Percentiles rank a stretch among this genome's conserved stretches.
These are phyloP conservation scores for Aspergillus novoparasiticus DNA, from an alignment of 2,329 filamentous ascomycete genomes.

Conservation along the genomic window DNA sequence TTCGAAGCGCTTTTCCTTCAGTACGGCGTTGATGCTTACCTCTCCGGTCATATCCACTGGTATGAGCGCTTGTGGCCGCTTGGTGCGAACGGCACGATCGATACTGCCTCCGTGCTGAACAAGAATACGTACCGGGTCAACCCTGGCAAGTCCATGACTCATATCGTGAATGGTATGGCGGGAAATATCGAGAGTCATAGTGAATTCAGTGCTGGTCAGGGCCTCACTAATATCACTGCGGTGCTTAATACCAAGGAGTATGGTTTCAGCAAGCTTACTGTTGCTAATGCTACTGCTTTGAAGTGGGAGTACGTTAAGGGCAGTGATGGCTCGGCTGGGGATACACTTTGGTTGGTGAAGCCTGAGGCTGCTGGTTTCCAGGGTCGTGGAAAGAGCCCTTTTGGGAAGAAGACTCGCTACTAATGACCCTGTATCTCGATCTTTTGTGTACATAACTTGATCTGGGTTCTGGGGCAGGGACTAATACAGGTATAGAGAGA, in stretches of 20 bases:
- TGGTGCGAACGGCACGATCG: constrained; percentile 44
- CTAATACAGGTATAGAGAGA: no score
- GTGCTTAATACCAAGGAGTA: constrained; percentile 51
- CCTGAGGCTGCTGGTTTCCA: no score
- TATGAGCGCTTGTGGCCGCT: constrained; percentile 49
- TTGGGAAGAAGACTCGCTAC: no score
- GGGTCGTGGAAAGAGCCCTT: no score
- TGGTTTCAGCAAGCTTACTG: constrained; percentile 52
- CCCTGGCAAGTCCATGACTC: constrained; percentile 52
- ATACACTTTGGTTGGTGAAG: no score
- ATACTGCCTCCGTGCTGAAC: constrained; percentile 45
- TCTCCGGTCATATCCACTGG: constrained; percentile 52
- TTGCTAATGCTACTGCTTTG: constrained; percentile 44
- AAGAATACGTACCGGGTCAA: constrained; percentile 54
- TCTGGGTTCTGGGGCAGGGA: no score
- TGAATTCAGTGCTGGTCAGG: constrained; percentile 38
- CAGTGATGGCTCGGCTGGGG: constrained; percentile 28
- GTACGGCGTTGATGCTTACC: constrained; percentile 51
- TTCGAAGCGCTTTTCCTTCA: constrained; percentile 51
- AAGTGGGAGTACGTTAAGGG: constrained; percentile 53
- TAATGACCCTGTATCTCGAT: no score
- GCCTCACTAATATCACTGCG: constrained; percentile 46
- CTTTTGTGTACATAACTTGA: no score
- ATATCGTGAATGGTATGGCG: constrained; percentile 57
- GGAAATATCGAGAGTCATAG: constrained; percentile 57